Evolutionary conservation across 2,329 filamentous ascomycete genomes (phyloP).

Genomic region (Phoma sp.): DNA sequence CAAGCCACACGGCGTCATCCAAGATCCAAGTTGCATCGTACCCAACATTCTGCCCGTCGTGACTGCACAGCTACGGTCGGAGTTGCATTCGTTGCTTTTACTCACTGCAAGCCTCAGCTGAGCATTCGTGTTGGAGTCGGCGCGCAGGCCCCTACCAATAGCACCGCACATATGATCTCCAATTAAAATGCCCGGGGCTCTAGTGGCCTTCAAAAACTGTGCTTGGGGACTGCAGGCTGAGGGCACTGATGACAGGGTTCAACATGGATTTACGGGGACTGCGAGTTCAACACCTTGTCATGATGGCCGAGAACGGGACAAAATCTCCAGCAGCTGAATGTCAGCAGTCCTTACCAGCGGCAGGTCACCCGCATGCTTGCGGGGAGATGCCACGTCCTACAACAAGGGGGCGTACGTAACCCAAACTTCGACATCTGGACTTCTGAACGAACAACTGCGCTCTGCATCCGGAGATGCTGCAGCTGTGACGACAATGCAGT

Average conservation of each 20-base stretch:
- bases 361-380: conserved; percentile 33
- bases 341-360: conserved; percentile 32
- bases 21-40: conserved; percentile 15
- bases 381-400: conserved; percentile 21
- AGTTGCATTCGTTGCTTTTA: conserved; percentile 11
- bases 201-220: conserved; percentile 27
- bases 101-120: conserved; percentile 7
- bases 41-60: not conserved
- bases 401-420: conserved; percentile 17
- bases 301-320: conserved; percentile 23
- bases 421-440: not conserved
- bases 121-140: conserved; percentile 7
- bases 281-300: conserved; percentile 21
- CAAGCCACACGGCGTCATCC: conserved; percentile 20
- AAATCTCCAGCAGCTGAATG: conserved; percentile 28
- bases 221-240: conserved; percentile 7
- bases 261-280: conserved; percentile 8
- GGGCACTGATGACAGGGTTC: conserved; percentile 11
- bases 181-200: conserved; percentile 27
- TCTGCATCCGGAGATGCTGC: conserved; percentile 16
- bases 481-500: conserved; percentile 15
- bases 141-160: conserved; percentile 12
- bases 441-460: conserved; percentile 13
- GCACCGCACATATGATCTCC: conserved; percentile 28
- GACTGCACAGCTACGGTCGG: not conserved